Base-by-base conservation (phyloP, 352 stramenopile genomes). In the Blastocystis sp. region DNA sequence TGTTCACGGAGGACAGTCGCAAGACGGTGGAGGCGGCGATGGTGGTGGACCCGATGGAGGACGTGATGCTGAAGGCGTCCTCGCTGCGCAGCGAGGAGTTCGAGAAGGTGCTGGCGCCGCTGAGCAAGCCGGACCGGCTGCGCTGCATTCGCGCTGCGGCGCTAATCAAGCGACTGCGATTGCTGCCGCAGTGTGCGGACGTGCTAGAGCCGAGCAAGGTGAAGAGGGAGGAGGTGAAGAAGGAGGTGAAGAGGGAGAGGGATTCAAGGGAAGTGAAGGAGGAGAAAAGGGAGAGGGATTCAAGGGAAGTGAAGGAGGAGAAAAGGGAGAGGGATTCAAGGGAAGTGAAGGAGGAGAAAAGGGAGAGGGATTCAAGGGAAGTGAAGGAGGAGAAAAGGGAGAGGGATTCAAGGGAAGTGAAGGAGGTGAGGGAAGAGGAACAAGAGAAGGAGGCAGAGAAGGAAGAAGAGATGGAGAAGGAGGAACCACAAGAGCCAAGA, bases 21-120 rank as follows among this genome's bases (percentile, higher is more conserved):
- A 21, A 88, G 11, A 43, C 23, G 28, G 11, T 78, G 2, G 61
- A 88, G 14, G 28, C 62, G 21, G n/a, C 60, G 53, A 77, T 78
- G 60, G n/a, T 76, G 14, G 23, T 38, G 14, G 78, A 76, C 0
- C 78, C 78, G 23, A 45, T 80, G 21, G 28, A 76, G n/a, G 48
- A 48, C 34, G 28, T 34, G 28, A 43, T 81, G n/a, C 71, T 28
- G 40, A 48, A n/a, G 66, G 21, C 23, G 10, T 9, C 9, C 17
- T 10, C 19, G 17, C 19, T 34, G 48, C 41, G 66, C 17, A 38
- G 52, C 48, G 48, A 48, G 14, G 19, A 38, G 17, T 28, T 76
- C 41, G 66, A 38, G 19, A 7, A 17, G 9, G 19, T 48, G 10
- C 9, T 34, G 7, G 23, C 14, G 17, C 19, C 19, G 59, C n/a